A percentile compares a stretch with the other conserved stretches of the same genome.
These are phyloP conservation scores for Salvia hispanica DNA, from an alignment of 257 asterid genomes.

Conservation along the genomic window DNA sequence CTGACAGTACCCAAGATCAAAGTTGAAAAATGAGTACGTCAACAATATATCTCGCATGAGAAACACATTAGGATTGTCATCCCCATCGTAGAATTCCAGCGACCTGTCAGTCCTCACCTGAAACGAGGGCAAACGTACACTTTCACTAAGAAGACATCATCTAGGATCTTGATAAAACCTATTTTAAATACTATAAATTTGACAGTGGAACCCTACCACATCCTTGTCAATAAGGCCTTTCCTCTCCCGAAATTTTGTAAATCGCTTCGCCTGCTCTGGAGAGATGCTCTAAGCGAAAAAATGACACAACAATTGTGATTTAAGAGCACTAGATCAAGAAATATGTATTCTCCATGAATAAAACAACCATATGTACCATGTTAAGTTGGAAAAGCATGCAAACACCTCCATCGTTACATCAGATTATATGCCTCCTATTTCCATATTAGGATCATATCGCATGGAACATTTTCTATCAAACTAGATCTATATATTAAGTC, in stretches of 20 bases:
- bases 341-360: slow-evolving; percentile 8
- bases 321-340: slow-evolving; percentile 28
- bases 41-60: slow-evolving; percentile 84
- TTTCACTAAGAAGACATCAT: slow-evolving; percentile 15
- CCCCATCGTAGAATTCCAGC: slow-evolving; percentile 85
- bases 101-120: slow-evolving; percentile 99
- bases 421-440: slow-evolving; percentile 20
- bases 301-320: slow-evolving; percentile 21
- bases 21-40: slow-evolving; percentile 97
- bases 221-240: slow-evolving; percentile 96
- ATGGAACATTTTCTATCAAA: slow-evolving; percentile 21
- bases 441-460: slow-evolving; percentile 17
- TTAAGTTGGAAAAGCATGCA: slow-evolving; percentile 14
- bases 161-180: slow-evolving; percentile 15
- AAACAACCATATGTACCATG: slow-evolving; percentile 17
- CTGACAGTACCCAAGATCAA: slow-evolving; percentile 99
- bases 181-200: slow-evolving; percentile 8
- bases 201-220: slow-evolving; percentile 63
- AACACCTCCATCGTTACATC: not conserved
- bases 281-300: slow-evolving; percentile 70
- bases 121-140: slow-evolving; percentile 27
- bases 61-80: slow-evolving; percentile 87
- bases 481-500: slow-evolving; percentile 20
- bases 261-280: slow-evolving; percentile 76
- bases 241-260: slow-evolving; percentile 96